Evolutionary conservation across 1,284 basidiomycete genomes (phyloP), one percentile per base, ranked within the genome.

Genomic region (Ustilago esculenta): DNA sequence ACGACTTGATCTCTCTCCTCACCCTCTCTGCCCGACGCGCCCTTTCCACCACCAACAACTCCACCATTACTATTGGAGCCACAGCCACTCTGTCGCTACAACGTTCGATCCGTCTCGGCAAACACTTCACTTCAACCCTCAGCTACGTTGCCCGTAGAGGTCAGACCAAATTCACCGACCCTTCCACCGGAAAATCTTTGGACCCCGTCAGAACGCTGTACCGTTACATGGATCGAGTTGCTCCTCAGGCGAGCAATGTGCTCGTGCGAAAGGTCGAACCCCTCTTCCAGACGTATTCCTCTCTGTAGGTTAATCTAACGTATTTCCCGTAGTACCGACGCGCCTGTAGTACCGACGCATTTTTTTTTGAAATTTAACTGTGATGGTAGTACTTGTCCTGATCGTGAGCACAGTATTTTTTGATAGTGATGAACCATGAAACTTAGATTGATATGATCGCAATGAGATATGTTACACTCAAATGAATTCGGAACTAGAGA

Each of bases 251-350:
- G 37, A 37, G 34, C 33, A 44, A 40, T 8, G 15, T 9, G 17
- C 18, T 68, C 17, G 44, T 63, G 5, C 37, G 47, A 17, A 46
- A 53, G 18, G 43, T 68, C 9, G 64, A 67, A n/a, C 64, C 64
- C 17, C n/a, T 56, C 35, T 34, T 67, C 11, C 64, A 67, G 44
- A 32, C 14, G 2, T 49, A 54, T n/a, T 2, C 32, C 27, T 29
- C 27, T 29, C 7, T 29, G 27, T 29, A 29, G 12, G 12, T 12
- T 29, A 29, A 12, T 29, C n/a, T n/a, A n/a, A n/a, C n/a, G n/a
- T n/a, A n/a, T n/a, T n/a, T n/a, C n/a, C n/a, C n/a, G n/a, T n/a
- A n/a, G n/a, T n/a, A n/a, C n/a, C n/a, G n/a, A n/a, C n/a, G n/a
- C n/a, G n/a, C n/a, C n/a, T n/a, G n/a, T n/a, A n/a, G n/a, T n/a